Evolutionary conservation across 106 monocot genomes (phyloP), one percentile per base, ranked within the genome.

Genomic region (Dendrobium officinale): DNA sequence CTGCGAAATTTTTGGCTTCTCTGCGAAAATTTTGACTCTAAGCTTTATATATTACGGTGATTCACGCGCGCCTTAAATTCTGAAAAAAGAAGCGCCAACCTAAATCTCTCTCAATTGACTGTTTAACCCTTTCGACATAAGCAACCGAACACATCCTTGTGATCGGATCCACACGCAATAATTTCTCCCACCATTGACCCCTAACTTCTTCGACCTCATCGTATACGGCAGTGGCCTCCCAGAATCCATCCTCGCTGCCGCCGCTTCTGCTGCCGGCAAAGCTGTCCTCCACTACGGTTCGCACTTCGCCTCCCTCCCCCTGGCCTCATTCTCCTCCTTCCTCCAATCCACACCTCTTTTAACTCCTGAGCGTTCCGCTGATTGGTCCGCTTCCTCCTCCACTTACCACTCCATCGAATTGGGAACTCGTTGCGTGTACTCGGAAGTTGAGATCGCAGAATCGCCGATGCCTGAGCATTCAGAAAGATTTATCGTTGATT

Each of bases 201-300:
- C 49, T 26, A 79, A 85, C 42, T 42, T 77, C 77, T 99, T 91
- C 89, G 95, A 95, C 83, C 84, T 99, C 79, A 77, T 99, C 78
- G 73, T 99, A 82, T 85, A 55, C 43, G 91, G 93, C 86, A 99
- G 95, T 31, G 87, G 91, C 67, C 90, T 95, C 67, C 87, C 93
- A 1, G 84, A 81, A 13, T 91, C 99, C 78, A 81, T 99, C 54
- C 42, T 99, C 79, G 92, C 91, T 48, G 95, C 99, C 81, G 88
- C 95, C 29, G 85, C 99, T 42, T 74, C 85, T 73, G 66, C 81
- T 43, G 75, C 81, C 64, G 88, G 83, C 4, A 93, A 95, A 70
- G 84, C 95, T 47, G 93, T 99, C 87, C 99, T 95, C 85, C 99
- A 99, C 80, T 99, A 99, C 75, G 99, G 95, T 27, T 90, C 95